Evolutionary conservation across 2,329 filamentous ascomycete genomes (phyloP), one percentile per base, ranked within the genome.

Genomic region (Fusarium sarcochroum): DNA sequence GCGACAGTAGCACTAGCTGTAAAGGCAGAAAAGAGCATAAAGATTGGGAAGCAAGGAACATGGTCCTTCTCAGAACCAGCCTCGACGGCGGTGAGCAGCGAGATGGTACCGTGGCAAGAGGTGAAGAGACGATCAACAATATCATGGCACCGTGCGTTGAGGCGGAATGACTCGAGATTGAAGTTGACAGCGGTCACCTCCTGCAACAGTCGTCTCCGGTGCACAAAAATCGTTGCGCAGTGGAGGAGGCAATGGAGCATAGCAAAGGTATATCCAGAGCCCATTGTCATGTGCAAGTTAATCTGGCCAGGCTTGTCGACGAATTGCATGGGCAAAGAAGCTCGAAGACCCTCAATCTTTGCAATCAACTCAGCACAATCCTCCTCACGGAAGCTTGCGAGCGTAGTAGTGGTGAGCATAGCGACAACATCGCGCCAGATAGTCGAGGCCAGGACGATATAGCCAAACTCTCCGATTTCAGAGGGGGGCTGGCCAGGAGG

Each of bases 1-100:
- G 87, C 87, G 2, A 89, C 84, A 1, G 87, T 89, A 3, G 87
- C 87, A 63, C 86, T 86, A 3, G 87, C 86, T 0, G 86, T 89
- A 65, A 89, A 89, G 50, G 86, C 85, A 0, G 87, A 86, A 75
- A 89, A 89, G 14, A 89, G 80, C 87, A 89, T 89, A 64, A 88
- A 87, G 55, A 89, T 86, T 37, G 87, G 87, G 77, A 89, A 87
- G 76, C 85, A 88, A n/a, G 86, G 80, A n/a, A 85, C 81, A 23
- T 82, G 80, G 54, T 89, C 86, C 78, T 89, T 89, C 52, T 89
- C 86, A 2, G 83, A 80, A 11, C 86, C 86, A 13, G 81, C 76
- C 76, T 89, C 87, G 4, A 89, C 83, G 3, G 86, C 84, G 6
- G 83, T 80, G 20, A 89, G 79, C 55, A 88, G 82, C 7, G 84